Percentiles rank a stretch among this genome's conserved stretches.
These are phyloP conservation scores for Phytomonas francai DNA, from an alignment of 208 protist species.

Conservation along the genomic window DNA sequence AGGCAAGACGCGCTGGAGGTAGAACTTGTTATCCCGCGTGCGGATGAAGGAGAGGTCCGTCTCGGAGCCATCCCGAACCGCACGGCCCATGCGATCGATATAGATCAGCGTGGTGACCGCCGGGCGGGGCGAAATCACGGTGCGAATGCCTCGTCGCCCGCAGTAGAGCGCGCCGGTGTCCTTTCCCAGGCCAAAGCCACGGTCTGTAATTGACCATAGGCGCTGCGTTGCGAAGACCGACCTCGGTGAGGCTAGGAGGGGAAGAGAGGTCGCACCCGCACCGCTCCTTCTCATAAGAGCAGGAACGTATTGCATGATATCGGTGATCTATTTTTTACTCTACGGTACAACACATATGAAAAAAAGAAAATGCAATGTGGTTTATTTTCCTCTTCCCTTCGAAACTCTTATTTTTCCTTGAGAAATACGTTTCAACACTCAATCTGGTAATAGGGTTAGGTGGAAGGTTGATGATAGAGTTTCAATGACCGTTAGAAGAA, in stretches of 20 bases:
- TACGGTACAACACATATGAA: background rate
- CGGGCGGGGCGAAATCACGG: slow-evolving; percentile 71
- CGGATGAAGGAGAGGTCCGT: slow-evolving; percentile 74
- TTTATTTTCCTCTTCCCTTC: background rate
- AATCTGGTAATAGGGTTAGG: background rate
- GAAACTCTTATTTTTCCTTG: background rate
- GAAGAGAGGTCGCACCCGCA: too few species aligned
- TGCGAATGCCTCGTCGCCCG: slow-evolving; percentile 38
- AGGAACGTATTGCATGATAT: background rate
- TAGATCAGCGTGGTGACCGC: slow-evolving; percentile 80
- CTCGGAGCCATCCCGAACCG: slow-evolving; percentile 49
- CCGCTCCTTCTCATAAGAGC: background rate
- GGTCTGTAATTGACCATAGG: background rate
- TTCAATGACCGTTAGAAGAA: background rate
- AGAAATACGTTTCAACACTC: background rate
- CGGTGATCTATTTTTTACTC: background rate
- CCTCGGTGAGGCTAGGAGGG: too few species aligned
- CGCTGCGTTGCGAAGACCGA: background rate
- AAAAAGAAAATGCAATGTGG: background rate
- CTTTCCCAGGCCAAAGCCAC: background rate
- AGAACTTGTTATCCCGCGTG: slow-evolving; percentile 88
- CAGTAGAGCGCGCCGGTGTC: background rate
- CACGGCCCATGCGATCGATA: slow-evolving; percentile 50
- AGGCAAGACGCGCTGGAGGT: slow-evolving; percentile 78
- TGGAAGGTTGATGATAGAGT: background rate